These are phyloP conservation scores for Athelia sp. DNA, from an alignment of 1,284 basidiomycete genomes.

Conservation along the genomic window DNA sequence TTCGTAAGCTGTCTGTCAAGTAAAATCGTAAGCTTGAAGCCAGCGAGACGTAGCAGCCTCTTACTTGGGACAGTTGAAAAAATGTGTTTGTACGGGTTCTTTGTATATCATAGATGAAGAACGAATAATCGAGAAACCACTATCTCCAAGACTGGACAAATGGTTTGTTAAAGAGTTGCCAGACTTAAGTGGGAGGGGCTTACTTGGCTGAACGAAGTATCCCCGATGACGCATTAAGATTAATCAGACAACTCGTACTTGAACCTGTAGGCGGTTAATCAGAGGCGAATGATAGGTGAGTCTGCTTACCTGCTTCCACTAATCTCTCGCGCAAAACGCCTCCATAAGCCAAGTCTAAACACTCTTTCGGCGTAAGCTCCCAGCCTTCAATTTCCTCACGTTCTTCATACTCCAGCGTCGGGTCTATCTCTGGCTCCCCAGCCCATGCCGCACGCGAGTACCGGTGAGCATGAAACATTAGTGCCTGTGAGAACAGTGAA, in stretches of 20 bases:
- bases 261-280: constrained; percentile 49
- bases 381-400: constrained; percentile 54
- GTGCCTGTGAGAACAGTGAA: constrained; percentile 63
- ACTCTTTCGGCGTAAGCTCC: constrained; percentile 67
- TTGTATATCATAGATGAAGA: constrained; percentile 59
- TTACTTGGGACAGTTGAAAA: constrained; percentile 78
- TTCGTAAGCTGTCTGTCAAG: constrained; percentile 67
- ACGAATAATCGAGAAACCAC: constrained; percentile 77
- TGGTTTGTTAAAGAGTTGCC: background rate
- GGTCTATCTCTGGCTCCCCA: constrained; percentile 58
- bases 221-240: constrained; percentile 73
- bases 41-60: constrained; percentile 9
- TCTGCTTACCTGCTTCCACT: constrained; percentile 65
- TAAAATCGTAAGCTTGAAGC: background rate
- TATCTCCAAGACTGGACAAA: constrained; percentile 70
- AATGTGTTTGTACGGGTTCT: constrained; percentile 70
- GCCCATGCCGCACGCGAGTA: constrained; percentile 70
- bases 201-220: constrained; percentile 78
- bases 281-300: constrained; percentile 2
- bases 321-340: constrained; percentile 65
- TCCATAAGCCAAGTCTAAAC: constrained; percentile 69
- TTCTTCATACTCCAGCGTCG: constrained; percentile 41
- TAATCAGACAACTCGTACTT: constrained; percentile 81
- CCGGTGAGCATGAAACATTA: constrained; percentile 70
- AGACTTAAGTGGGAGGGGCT: constrained; percentile 18